phyloP scores from a whole-genome alignment of 169 alveolate species.

The Plasmodium fragile region DNA sequence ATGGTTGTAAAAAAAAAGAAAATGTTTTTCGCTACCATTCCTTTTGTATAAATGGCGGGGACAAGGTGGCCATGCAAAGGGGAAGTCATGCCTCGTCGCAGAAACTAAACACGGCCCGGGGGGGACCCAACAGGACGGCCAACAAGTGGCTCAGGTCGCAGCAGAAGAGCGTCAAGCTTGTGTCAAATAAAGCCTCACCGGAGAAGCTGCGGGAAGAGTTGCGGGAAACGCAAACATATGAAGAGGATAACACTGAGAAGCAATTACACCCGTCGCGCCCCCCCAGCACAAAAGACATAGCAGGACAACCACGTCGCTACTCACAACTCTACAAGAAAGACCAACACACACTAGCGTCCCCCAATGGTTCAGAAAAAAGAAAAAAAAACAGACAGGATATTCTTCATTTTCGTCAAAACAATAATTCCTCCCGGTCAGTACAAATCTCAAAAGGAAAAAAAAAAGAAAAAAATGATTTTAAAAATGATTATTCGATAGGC shows the following conservation, averaged over 20 bases:
- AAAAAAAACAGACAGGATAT: background rate
- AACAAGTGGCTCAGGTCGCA: background rate
- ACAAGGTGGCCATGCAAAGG: background rate
- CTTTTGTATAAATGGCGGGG: slow-evolving; percentile 29
- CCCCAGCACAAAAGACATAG: background rate
- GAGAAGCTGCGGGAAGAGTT: background rate
- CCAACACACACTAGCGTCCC: background rate
- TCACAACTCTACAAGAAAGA: background rate
- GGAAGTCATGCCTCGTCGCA: background rate
- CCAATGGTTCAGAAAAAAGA: background rate
- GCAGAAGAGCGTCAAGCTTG: background rate
- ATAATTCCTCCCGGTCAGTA: background rate
- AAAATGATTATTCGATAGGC: background rate
- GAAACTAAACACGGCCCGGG: background rate
- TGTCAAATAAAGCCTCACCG: background rate
- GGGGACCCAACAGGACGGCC: background rate
- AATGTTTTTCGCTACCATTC: slow-evolving; percentile 41
- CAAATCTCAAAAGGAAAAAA: background rate
- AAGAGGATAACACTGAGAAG: background rate
- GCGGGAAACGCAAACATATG: background rate
- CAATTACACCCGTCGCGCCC: background rate
- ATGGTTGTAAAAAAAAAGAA: slow-evolving; percentile 10
- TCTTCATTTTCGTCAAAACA: background rate
- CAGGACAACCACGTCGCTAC: background rate
- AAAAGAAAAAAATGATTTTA: background rate